A percentile compares a stretch with the other conserved stretches of the same genome.
Evolutionary conservation across 768 basidiomycete genomes (phyloP).

Genomic region (Mycena rebaudengoi): DNA sequence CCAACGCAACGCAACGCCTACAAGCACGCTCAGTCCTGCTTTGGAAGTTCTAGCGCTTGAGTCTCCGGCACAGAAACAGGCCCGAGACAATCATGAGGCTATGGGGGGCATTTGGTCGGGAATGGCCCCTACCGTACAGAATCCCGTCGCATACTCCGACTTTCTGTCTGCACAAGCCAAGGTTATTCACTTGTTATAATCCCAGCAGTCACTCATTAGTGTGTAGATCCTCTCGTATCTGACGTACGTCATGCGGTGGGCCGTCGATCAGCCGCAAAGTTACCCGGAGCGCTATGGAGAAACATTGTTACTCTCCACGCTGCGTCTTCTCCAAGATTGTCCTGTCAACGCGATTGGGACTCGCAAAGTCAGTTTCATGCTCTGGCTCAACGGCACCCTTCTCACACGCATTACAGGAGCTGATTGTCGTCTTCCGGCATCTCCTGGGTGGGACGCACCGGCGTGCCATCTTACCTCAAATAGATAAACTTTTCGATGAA

Average conservation of each 20-base stretch:
- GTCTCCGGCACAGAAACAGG: conserved; percentile 81
- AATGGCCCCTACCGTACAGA: conserved; percentile 79
- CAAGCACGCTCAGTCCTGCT: conserved; percentile 76
- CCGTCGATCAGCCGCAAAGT: conserved; percentile 66
- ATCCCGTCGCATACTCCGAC: conserved; percentile 78
- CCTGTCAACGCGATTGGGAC: conserved; percentile 84
- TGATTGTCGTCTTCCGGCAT: conserved; percentile 93
- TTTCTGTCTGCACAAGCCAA: conserved; percentile 92
- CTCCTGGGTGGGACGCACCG: conserved; percentile 83
- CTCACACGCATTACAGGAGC: conserved; percentile 63
- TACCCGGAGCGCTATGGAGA: conserved; percentile 84
- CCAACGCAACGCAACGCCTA: conserved; percentile 71
- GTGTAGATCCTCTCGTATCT: conserved; percentile 88
- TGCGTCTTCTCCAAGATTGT: conserved; percentile 94
- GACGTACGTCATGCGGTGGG: conserved; percentile 83
- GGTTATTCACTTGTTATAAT: conserved; percentile 52
- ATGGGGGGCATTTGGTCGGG: conserved; percentile 87
- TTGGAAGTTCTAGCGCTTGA: conserved; percentile 83
- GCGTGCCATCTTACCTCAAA: conserved; percentile 78
- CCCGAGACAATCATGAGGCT: conserved; percentile 80
- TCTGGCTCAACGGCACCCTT: background rate
- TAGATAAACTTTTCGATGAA: conserved; percentile 93
- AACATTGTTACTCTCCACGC: conserved; percentile 76
- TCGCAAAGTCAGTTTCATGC: conserved; percentile 66
- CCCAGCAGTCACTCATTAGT: conserved; percentile 12